Evolutionary conservation across 352 stramenopile genomes (phyloP), one percentile per base, ranked within the genome.

Genomic region (Peronosclerospora sorghi): DNA sequence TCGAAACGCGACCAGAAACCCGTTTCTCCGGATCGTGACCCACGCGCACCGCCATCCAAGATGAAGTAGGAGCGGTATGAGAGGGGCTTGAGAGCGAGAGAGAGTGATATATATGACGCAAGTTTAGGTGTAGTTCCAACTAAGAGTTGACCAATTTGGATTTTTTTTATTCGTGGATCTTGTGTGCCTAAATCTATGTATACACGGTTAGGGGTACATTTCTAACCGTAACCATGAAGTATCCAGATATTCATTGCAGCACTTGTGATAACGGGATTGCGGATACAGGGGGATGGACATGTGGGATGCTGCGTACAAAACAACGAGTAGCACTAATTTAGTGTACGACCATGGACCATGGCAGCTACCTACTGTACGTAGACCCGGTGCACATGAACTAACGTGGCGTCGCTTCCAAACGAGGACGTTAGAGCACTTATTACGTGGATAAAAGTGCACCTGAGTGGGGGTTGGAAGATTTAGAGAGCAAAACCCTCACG

Each of bases 361-460:
- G n/a, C n/a, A n/a, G n/a, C n/a, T n/a, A n/a, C n/a, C n/a, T n/a
- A n/a, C n/a, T n/a, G n/a, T n/a, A n/a, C n/a, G n/a, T n/a, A n/a
- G n/a, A n/a, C n/a, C n/a, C n/a, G n/a, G n/a, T n/a, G n/a, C n/a
- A n/a, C n/a, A n/a, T n/a, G n/a, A n/a, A n/a, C n/a, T n/a, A n/a
- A n/a, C 68, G 32, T 80, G 68, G 68, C 59, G 54, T 10, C 62
- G 10, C 46, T 74, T 14, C 53, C 62, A 0, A 62, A 80, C 12
- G 48, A 76, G 32, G 69, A 59, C 26, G 68, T 76, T n/a, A n/a
- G 48, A 54, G 74, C 2, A 70, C 62, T 24, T 65, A 80, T 34
- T 71, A 62, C 17, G 61, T 73, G 23, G 27, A 50, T 0, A 36
- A 56, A 9, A 65, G 68, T 10, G 65, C 74, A 20, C 48, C 77